phyloP scores from a whole-genome alignment of 2,329 filamentous ascomycete genomes.

The Aspergillus sp. region DNA sequence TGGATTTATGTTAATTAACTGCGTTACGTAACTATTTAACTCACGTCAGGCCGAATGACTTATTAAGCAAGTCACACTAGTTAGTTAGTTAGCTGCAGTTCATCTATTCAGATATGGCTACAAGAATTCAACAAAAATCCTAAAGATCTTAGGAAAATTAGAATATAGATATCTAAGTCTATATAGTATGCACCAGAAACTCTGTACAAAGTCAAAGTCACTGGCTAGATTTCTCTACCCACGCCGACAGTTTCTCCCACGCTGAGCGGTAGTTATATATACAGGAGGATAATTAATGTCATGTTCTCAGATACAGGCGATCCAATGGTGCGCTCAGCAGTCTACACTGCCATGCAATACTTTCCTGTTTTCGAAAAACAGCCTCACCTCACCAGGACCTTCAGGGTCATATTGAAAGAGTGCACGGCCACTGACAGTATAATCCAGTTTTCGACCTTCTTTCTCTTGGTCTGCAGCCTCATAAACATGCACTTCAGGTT shows the following conservation, averaged over 20 bases:
- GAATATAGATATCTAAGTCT: background rate
- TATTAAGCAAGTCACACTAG: background rate
- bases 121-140: background rate
- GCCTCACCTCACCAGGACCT: background rate
- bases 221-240: background rate
- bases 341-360: background rate
- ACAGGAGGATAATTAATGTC: background rate
- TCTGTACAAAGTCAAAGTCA: background rate
- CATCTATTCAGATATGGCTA: background rate
- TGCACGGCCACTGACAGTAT: background rate
- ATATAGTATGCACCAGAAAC: background rate
- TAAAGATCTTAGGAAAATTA: background rate
- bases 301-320: background rate
- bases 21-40: background rate
- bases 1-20: background rate
- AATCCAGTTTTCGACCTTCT: background rate
- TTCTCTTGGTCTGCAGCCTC: background rate
- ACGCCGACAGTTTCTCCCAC: background rate
- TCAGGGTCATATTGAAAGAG: background rate
- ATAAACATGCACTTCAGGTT: background rate
- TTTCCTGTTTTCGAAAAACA: background rate
- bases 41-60: background rate
- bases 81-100: no score
- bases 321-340: background rate
- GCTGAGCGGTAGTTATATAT: background rate